A percentile compares a stretch with the other conserved stretches of the same genome.
Conservation (phyloP, 768 basidiomycete species). For the Thelephora aurantiotincta region DNA sequence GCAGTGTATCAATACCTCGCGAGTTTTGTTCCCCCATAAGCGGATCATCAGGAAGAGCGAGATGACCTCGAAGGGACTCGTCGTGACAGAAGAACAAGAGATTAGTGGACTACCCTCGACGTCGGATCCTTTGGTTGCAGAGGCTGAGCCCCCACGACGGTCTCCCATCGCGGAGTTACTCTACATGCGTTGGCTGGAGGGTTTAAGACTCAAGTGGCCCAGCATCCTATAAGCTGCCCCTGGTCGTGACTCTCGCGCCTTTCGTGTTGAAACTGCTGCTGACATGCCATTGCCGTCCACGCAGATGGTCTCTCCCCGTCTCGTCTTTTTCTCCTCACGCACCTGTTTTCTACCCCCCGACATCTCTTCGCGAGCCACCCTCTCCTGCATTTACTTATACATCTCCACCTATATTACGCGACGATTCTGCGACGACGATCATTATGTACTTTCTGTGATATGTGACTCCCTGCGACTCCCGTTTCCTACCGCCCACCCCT, state of each 20-base stretch:
- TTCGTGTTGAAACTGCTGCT: no score
- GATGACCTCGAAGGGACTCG: conserved; percentile 72
- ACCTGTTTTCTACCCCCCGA: no score
- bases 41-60: conserved; percentile 69
- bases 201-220: conserved; percentile 84
- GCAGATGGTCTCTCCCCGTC: no score
- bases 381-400: no score
- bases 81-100: conserved; percentile 76
- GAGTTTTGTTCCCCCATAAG: conserved; percentile 68
- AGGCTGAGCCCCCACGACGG: conserved; percentile 34
- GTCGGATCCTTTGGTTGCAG: conserved; percentile 17
- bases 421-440: no score
- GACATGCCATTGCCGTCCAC: no score
- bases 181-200: conserved; percentile 96
- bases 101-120: conserved; percentile 33
- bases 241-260: background rate
- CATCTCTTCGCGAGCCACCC: no score
- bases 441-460: no score
- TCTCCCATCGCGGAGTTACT: conserved; percentile 91
- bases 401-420: no score
- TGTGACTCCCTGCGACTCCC: no score
- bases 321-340: no score
- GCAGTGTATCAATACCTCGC: conserved; percentile 72
- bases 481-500: no score
- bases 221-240: conserved; percentile 29